Conservation (phyloP, 306 rosid genomes). For the Prunus dulcis region DNA sequence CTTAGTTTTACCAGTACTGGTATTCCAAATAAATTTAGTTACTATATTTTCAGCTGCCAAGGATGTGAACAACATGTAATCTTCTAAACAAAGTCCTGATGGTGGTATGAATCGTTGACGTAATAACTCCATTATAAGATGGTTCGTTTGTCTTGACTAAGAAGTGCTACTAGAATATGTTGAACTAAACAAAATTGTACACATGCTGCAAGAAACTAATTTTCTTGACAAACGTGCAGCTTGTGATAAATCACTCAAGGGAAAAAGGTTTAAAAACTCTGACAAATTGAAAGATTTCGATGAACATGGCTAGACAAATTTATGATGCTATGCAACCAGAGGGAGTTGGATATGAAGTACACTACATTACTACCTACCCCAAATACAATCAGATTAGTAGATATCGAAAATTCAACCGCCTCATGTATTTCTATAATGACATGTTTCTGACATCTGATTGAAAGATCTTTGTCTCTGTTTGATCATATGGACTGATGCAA, state of each 20-base stretch:
- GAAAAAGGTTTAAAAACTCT: too few relatives aligned
- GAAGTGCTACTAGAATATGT: constrained; percentile 6
- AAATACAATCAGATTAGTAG: too few relatives aligned
- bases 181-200: background rate
- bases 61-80: constrained; percentile 1
- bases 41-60: background rate
- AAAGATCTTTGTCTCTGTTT: background rate
- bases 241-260: too few relatives aligned
- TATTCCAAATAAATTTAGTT: too few relatives aligned
- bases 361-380: too few relatives aligned
- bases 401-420: too few relatives aligned
- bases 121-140: constrained; percentile 22
- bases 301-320: too few relatives aligned
- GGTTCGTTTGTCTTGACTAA: constrained; percentile 29
- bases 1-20: background rate
- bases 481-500: background rate
- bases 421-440: background rate
- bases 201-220: background rate
- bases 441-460: background rate
- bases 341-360: too few relatives aligned
- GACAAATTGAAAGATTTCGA: too few relatives aligned
- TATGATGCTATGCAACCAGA: too few relatives aligned
- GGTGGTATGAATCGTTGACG: background rate
- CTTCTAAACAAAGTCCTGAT: background rate
- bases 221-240: background rate